These are phyloP conservation scores for Neocatenulostroma microsporum DNA, from an alignment of 2,329 filamentous ascomycete species.

Conservation along the genomic window DNA sequence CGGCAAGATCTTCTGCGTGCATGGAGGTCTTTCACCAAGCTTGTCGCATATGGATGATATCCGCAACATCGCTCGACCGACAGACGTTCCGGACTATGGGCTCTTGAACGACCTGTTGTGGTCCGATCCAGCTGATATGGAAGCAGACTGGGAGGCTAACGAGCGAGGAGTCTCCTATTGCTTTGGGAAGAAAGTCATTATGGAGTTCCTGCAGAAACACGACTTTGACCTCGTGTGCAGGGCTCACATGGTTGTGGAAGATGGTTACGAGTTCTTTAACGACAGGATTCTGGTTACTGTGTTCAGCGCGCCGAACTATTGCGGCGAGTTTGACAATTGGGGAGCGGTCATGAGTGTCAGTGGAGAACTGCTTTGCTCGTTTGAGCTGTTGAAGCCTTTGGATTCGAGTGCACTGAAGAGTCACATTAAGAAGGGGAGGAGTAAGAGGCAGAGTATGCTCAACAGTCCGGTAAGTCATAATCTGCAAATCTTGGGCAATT, in stretches of 20 bases:
- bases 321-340: conserved; percentile 97
- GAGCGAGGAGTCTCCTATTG: conserved; percentile 98
- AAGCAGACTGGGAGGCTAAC: conserved; percentile 98
- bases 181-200: conserved; percentile 94
- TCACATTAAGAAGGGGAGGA: conserved; percentile 96
- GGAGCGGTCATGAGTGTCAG: conserved; percentile 99
- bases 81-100: conserved; percentile 96
- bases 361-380: conserved; percentile 95
- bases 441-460: conserved; percentile 87
- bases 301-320: conserved; percentile 98
- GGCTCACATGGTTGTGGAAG: conserved; percentile 96
- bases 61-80: conserved; percentile 95
- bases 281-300: conserved; percentile 95
- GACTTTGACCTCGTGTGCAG: conserved; percentile 99
- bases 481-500: too few species aligned
- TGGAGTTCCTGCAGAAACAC: conserved; percentile 95
- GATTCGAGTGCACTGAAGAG: conserved; percentile 95
- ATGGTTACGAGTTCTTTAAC: conserved; percentile 99
- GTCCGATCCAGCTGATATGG: conserved; percentile 99
- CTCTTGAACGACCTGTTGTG: conserved; percentile 95
- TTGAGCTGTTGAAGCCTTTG: conserved; percentile 99
- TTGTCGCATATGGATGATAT: conserved; percentile 99
- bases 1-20: conserved; percentile 99
- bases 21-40: conserved; percentile 92
- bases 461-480: conserved; percentile 91